These are phyloP conservation scores for Dictyophora rubrovolvata DNA, from an alignment of 768 basidiomycete genomes.

Conservation along the genomic window DNA sequence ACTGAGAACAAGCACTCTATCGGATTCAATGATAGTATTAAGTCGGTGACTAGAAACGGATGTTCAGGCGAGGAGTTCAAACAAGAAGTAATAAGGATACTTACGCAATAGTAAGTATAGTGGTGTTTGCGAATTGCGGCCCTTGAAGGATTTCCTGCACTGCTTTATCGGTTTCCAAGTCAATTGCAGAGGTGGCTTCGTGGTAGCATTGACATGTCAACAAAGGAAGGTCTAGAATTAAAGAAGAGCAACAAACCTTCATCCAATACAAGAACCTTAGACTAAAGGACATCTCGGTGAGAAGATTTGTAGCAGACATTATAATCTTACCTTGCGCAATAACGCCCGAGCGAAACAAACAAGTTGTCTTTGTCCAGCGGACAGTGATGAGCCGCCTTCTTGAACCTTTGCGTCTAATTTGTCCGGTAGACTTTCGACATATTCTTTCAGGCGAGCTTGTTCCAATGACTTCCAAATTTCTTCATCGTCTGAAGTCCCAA, in stretches of 20 bases:
- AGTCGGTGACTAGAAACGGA: conserved; percentile 48
- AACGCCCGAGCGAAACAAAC: conserved; percentile 84
- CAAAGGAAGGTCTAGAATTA: neutral
- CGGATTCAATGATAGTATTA: conserved; percentile 77
- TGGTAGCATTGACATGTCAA: neutral
- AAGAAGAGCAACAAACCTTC: conserved; percentile 44
- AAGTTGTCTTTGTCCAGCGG: conserved; percentile 78
- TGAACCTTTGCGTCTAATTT: conserved; percentile 63
- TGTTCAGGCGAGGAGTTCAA: neutral
- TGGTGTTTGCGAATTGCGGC: conserved; percentile 63
- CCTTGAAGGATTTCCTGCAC: conserved; percentile 85
- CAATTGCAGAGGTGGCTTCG: conserved; percentile 78
- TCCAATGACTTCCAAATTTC: conserved; percentile 84
- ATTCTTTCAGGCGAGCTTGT: conserved; percentile 63
- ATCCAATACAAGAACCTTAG: conserved; percentile 86
- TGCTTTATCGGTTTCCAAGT: conserved; percentile 80
- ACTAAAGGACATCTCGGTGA: conserved; percentile 26
- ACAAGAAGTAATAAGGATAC: conserved; percentile 18
- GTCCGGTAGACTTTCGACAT: conserved; percentile 52
- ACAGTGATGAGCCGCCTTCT: conserved; percentile 76
- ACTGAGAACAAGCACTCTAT: conserved; percentile 74
- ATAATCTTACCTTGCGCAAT: conserved; percentile 48
- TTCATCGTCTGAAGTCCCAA: conserved; percentile 58
- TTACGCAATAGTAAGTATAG: conserved; percentile 81
- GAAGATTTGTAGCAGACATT: neutral